phyloP scores from a whole-genome alignment of 805 yeast genomes.

The Cyberlindnera meyerae region DNA sequence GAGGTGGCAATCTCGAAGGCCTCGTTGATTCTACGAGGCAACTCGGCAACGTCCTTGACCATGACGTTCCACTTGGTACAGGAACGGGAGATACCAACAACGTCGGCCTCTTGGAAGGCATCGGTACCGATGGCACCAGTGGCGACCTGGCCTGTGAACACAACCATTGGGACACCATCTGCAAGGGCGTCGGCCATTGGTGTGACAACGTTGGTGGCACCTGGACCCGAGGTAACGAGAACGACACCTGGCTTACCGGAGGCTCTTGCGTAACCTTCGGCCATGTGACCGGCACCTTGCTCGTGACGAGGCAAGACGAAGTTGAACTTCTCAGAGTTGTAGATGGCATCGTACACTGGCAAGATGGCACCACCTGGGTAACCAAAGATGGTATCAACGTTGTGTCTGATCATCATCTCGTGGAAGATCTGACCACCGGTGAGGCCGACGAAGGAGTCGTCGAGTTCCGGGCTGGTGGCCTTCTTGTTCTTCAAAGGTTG shows the following conservation, averaged over 20 bases:
- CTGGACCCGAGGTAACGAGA: slow-evolving; percentile 98
- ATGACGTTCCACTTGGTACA: slow-evolving; percentile 99
- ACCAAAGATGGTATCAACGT: slow-evolving; percentile 94
- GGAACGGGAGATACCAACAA: slow-evolving; percentile 91
- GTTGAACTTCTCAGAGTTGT: slow-evolving; percentile 81
- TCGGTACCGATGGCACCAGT: slow-evolving; percentile 96
- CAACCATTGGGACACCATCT: slow-evolving; percentile 96
- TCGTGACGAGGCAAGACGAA: slow-evolving; percentile 95
- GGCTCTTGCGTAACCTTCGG: slow-evolving; percentile 97
- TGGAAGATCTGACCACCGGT: slow-evolving; percentile 99
- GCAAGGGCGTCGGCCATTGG: slow-evolving; percentile 97
- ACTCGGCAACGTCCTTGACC: slow-evolving; percentile 92
- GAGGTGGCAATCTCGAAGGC: slow-evolving; percentile 95
- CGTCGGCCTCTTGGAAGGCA: slow-evolving; percentile 99
- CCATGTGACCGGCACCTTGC: slow-evolving; percentile 99
- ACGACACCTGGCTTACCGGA: slow-evolving; percentile 96
- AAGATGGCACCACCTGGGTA: slow-evolving; percentile 99
- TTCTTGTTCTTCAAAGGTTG: slow-evolving; percentile 8
- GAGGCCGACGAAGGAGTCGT: slow-evolving; percentile 86
- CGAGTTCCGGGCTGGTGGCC: slow-evolving; percentile 50
- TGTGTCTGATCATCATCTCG: slow-evolving; percentile 96
- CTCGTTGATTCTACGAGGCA: slow-evolving; percentile 93
- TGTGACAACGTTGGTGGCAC: slow-evolving; percentile 97
- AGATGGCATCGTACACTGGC: slow-evolving; percentile 96
- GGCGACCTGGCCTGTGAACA: slow-evolving; percentile 96